Evolutionary conservation across 2,329 filamentous ascomycete genomes (phyloP).

Genomic region (Xylariaceae sp.): DNA sequence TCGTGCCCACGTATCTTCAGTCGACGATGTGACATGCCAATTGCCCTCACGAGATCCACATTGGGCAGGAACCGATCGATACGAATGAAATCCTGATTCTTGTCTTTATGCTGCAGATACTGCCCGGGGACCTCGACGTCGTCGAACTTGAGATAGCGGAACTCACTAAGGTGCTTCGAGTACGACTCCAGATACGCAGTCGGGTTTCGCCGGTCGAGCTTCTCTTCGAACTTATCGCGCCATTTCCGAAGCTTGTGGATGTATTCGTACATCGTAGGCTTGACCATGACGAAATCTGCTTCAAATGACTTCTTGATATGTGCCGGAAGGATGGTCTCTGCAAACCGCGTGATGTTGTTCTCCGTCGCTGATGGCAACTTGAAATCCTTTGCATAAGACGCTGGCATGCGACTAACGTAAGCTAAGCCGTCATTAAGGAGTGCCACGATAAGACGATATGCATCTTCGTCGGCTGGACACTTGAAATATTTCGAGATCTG

Average conservation of each 20-base stretch:
- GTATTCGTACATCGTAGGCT: conserved; percentile 97
- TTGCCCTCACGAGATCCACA: conserved; percentile 85
- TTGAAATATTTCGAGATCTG: conserved; percentile 99
- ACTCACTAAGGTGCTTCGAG: conserved; percentile 89
- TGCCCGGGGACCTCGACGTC: conserved; percentile 97
- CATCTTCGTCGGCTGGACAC: conserved; percentile 95
- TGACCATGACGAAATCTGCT: conserved; percentile 90
- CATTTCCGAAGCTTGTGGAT: conserved; percentile 94
- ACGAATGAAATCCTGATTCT: conserved; percentile 96
- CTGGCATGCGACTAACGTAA: conserved; percentile 83
- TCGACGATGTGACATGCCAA: conserved; percentile 85
- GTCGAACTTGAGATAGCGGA: conserved; percentile 96
- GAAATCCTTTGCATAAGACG: conserved; percentile 81
- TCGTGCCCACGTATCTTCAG: conserved; percentile 97
- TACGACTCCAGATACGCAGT: conserved; percentile 74
- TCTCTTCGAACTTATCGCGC: conserved; percentile 97
- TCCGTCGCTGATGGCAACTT: conserved; percentile 88
- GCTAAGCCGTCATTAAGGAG: conserved; percentile 91
- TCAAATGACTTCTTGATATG: conserved; percentile 97
- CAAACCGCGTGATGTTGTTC: conserved; percentile 93
- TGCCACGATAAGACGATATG: conserved; percentile 94
- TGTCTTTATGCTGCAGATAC: conserved; percentile 95
- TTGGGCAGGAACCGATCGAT: conserved; percentile 96
- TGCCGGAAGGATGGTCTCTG: conserved; percentile 87
- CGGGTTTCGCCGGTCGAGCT: conserved; percentile 76